Evolutionary conservation across 306 rosid genomes (phyloP).

Genomic region (Citrullus colocynthis): DNA sequence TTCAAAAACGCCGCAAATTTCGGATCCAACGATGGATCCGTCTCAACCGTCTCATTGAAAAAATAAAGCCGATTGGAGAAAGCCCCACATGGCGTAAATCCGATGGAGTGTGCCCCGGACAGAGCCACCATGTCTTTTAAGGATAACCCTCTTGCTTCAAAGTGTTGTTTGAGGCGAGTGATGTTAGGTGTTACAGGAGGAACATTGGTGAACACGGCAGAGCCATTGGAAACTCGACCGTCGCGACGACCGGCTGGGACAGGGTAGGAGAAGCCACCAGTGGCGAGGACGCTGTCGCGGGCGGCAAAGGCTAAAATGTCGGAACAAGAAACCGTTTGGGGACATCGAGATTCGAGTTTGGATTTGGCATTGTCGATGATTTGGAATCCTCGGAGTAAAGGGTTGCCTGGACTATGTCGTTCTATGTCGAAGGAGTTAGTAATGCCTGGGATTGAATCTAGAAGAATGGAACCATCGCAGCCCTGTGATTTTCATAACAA

Average conservation of each 20-base stretch:
- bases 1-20: slow-evolving; percentile 2
- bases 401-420: not conserved
- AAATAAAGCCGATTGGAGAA: not conserved
- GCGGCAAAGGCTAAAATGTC: slow-evolving; percentile 5
- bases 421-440: not conserved
- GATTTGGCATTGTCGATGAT: slow-evolving; percentile 1
- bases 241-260: slow-evolving; percentile 1
- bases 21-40: slow-evolving; percentile 2
- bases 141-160: not conserved
- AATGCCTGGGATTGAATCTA: not conserved
- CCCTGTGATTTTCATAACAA: not conserved
- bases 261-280: not conserved
- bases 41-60: not conserved
- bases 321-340: not conserved
- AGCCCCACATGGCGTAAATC: not conserved
- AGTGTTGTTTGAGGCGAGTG: not conserved
- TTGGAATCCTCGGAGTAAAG: not conserved
- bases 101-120: slow-evolving; percentile 10
- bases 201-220: not conserved
- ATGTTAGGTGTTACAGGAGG: not conserved
- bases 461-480: slow-evolving; percentile 6
- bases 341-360: slow-evolving; percentile 7
- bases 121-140: not conserved
- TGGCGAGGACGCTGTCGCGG: not conserved
- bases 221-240: not conserved